A percentile compares a stretch with the other conserved stretches of the same genome.
phyloP scores from a whole-genome alignment of 2,329 filamentous ascomycete genomes.

The Plectosphaerella sp. region DNA sequence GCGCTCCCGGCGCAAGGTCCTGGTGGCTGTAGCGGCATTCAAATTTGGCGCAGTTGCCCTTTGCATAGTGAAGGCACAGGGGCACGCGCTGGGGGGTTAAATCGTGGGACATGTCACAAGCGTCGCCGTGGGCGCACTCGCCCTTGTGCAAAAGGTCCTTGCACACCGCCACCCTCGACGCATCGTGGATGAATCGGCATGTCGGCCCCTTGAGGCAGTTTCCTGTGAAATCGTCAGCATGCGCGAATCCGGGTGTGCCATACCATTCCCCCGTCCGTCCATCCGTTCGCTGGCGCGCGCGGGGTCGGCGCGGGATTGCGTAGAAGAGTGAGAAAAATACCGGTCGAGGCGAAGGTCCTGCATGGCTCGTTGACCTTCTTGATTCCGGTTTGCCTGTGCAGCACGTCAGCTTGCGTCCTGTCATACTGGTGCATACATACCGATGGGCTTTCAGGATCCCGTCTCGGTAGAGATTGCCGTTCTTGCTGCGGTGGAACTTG shows the following conservation, averaged over 20 bases:
- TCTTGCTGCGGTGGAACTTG: slow-evolving; percentile 79
- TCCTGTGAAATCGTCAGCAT: slow-evolving; percentile 48
- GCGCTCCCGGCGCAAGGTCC: slow-evolving; percentile 68
- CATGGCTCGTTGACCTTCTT: slow-evolving; percentile 72
- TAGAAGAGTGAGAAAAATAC: slow-evolving; percentile 47
- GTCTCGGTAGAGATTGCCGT: slow-evolving; percentile 78
- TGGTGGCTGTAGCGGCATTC: slow-evolving; percentile 86
- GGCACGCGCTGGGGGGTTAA: slow-evolving; percentile 79
- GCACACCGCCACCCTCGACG: slow-evolving; percentile 83
- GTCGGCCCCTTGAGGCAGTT: slow-evolving; percentile 75
- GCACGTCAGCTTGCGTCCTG: slow-evolving; percentile 30
- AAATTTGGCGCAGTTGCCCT: slow-evolving; percentile 82
- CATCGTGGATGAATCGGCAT: slow-evolving; percentile 81
- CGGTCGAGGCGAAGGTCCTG: slow-evolving; percentile 65
- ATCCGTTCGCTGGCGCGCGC: too few relatives aligned
- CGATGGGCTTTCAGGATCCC: slow-evolving; percentile 71
- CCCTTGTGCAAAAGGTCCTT: slow-evolving; percentile 80
- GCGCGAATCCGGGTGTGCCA: too few relatives aligned
- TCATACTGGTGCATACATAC: slow-evolving; percentile 45
- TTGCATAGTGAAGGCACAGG: slow-evolving; percentile 83
- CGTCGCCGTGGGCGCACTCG: slow-evolving; percentile 69
- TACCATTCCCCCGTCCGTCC: too few relatives aligned
- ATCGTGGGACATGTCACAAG: slow-evolving; percentile 89
- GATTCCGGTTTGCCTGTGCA: slow-evolving; percentile 44
- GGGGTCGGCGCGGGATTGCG: slow-evolving; percentile 2